Evolutionary conservation across 2,329 filamentous ascomycete genomes (phyloP).

Genomic region (Hymenotorrendiella dingleyae): DNA sequence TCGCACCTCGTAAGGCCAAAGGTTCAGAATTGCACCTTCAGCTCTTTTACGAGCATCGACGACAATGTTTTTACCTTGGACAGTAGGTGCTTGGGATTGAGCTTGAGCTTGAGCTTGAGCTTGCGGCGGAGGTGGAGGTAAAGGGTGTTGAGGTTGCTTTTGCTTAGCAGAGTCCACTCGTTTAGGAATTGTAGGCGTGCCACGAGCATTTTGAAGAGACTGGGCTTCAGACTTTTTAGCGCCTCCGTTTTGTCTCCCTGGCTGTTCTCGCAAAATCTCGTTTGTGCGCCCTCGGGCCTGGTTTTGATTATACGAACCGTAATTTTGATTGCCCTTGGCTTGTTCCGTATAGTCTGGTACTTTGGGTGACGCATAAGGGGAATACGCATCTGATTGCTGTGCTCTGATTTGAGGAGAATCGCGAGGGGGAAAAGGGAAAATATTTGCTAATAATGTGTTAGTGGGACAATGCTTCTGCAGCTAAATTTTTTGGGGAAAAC

Average conservation of each 20-base stretch:
- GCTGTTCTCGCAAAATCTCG: slow-evolving; percentile 6
- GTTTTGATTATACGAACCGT: slow-evolving; percentile 7
- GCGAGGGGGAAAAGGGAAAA: slow-evolving; percentile 15
- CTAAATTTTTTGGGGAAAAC: neutral
- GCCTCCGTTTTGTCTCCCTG: slow-evolving; percentile 9
- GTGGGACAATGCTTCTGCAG: neutral
- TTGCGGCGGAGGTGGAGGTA: slow-evolving; percentile 1
- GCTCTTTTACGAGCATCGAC: slow-evolving; percentile 44
- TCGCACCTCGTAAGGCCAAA: slow-evolving; percentile 62
- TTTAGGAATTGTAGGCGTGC: neutral
- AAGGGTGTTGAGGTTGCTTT: neutral
- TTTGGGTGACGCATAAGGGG: slow-evolving; percentile 20
- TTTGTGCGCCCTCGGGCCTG: slow-evolving; percentile 2
- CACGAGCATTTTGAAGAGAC: slow-evolving; percentile 8
- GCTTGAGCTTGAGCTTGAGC: neutral
- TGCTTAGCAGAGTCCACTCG: slow-evolving; percentile 4
- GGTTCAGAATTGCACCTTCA: slow-evolving; percentile 58
- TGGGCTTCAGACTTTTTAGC: slow-evolving; percentile 1
- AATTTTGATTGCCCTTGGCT: slow-evolving; percentile 8
- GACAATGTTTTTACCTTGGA: slow-evolving; percentile 13
- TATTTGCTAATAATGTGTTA: slow-evolving; percentile 14
- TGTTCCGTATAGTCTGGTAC: slow-evolving; percentile 11
- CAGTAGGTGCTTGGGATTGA: neutral
- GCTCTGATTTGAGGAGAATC: slow-evolving; percentile 14
- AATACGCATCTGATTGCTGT: slow-evolving; percentile 24